Base-by-base conservation (phyloP, 208 protist genomes). In the Vickermania spadyakhi region DNA sequence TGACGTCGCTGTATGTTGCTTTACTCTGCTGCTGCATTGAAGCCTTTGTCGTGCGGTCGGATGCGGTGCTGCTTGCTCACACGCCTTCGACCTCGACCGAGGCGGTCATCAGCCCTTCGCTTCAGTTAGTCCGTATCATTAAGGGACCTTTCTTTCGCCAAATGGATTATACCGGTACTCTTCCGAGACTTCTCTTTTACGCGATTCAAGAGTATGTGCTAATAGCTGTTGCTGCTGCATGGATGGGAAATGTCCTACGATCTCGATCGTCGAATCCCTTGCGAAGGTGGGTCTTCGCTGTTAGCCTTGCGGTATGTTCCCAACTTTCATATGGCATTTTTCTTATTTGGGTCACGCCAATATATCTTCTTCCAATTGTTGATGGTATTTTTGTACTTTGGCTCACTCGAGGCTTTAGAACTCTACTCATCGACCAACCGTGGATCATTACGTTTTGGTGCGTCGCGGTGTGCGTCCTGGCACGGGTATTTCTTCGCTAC, bases 321-420 rank as follows among this genome's bases (percentile, higher is more conserved):
- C 89, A 91, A 61, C 58, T 89, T 0, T 67, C 72, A 13, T 90
- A 89, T 55, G 22, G 72, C 14, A 64, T 90, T 5, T 94, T 94
- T 57, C 62, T 94, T 36, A 77, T 90, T 0, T 94, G 88, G 84
- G 57, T 63, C 36, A 85, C 89, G 31, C 82, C 88, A 18, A 69
- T 75, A 1, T 66, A 68, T 13, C 57, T 91, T 29, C 75, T 89
- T 25, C 63, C 64, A 11, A 70, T 89, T 23, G 79, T 90, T 0
- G 88, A 94, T 52, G 67, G 77, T 53, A 45, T 87, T 52, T 84
- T 81, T 52, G 60, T 88, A 22, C 31, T 91, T 7, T 94, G 82
- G 78, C 56, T 88, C 18, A 63, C 71, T n/a, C 67, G 80, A 5
- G 84, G 73, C 36, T 45, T 45, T 21, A 60, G 64, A 23, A 58